phyloP scores from a whole-genome alignment of 176 grass and related monocot species.

The Ensete ventricosum region DNA sequence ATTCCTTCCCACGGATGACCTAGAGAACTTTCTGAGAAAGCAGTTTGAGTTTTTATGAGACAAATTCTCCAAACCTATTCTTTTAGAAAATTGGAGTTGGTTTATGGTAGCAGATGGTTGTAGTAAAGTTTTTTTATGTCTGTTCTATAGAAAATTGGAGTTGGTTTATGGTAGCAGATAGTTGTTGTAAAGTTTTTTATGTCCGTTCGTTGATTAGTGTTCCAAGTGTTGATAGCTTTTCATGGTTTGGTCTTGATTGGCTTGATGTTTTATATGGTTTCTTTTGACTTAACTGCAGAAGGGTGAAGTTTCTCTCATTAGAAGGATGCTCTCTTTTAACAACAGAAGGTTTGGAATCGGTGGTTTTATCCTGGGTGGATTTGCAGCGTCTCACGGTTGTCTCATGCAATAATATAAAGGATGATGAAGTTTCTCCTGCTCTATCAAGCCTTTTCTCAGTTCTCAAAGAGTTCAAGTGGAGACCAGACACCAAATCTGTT shows the following conservation, averaged over 20 bases:
- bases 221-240: background rate
- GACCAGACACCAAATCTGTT: conserved; percentile 66
- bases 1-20: too few relatives aligned
- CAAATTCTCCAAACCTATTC: too few relatives aligned
- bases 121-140: too few relatives aligned
- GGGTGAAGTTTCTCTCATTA: conserved; percentile 65
- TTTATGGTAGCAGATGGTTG: too few relatives aligned
- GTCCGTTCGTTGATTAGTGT: background rate
- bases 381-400: conserved; percentile 60
- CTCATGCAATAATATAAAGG: conserved; percentile 71
- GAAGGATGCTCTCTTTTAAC: conserved; percentile 75
- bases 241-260: background rate
- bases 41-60: too few relatives aligned
- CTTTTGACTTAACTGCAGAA: conserved; percentile 26
- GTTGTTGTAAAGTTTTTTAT: too few relatives aligned
- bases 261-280: background rate
- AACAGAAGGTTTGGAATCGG: conserved; percentile 64
- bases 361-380: conserved; percentile 63
- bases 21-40: too few relatives aligned
- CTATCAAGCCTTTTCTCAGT: conserved; percentile 71
- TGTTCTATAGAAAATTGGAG: too few relatives aligned
- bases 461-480: conserved; percentile 94
- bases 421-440: conserved; percentile 59
- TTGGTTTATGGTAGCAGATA: too few relatives aligned
- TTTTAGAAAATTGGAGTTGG: too few relatives aligned